Base-by-base conservation (phyloP, 208 protist species). In the Porcisia hertigi region DNA sequence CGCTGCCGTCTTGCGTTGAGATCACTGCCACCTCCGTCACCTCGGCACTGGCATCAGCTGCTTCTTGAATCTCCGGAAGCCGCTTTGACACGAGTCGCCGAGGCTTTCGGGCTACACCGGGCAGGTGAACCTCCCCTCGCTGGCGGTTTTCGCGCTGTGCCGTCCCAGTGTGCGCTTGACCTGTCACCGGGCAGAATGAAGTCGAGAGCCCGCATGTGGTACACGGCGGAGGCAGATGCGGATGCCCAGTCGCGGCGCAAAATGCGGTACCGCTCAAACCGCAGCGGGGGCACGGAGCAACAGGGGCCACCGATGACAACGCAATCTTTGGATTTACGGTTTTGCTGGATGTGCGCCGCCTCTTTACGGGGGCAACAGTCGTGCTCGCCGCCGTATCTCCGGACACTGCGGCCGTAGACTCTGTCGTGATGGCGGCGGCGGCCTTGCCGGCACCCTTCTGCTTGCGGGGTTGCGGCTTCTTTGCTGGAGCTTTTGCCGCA, bases 161-260 rank as follows among this genome's bases (percentile, higher is more conserved):
- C 34, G 77, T 77, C 18, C 75, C 74, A 11, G 25, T 47, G 67
- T 96, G 92, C 43, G 86, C 81, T 59, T 88, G 75, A 49, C 92
- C 92, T 1, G 87, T 89, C 52, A 88, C 73, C 11, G 89, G 86
- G 69, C 92, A 96, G 80, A 93, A 96, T 49, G 87, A 79, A 18
- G 82, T 89, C 4, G 69, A 77, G 30, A 92, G 78, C 3, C 87
- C 87, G 52, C 87, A 92, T 54, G n/a, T n/a, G 23, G 75, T 60
- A 72, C 87, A 91, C 23, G 77, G 60, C 53, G 81, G 77, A 16
- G 84, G 55, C 23, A 75, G 36, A 73, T 91, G 87, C 45, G 84
- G 80, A 65, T 80, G 83, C 49, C 87, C 87, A 49, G 87, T 91
- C 3, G 85, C 71, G 5, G 87, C 82, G 74, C 87, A 95, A 75